Evolutionary conservation across 2,329 filamentous ascomycete species (phyloP).

Genomic region (Colletotrichum tofieldiae): DNA sequence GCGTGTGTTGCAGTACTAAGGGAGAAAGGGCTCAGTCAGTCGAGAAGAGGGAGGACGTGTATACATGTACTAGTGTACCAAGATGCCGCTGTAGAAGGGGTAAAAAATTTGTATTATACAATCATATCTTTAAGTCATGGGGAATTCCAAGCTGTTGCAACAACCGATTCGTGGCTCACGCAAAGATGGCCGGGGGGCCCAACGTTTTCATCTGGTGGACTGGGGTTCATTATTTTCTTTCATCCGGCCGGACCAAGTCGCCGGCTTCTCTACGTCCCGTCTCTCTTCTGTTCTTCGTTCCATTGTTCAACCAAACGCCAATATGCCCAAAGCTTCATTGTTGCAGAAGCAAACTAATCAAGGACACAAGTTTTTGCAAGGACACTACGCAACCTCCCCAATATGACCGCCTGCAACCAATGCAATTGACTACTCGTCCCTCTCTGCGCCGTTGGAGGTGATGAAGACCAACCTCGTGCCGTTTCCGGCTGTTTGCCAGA

Average conservation of each 20-base stretch:
- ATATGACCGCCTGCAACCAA: not conserved
- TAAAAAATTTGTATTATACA: conserved; percentile 37
- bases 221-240: conserved; percentile 20
- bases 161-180: not conserved
- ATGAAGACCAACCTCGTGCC: conserved; percentile 82
- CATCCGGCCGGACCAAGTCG: not conserved
- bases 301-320: conserved; percentile 19
- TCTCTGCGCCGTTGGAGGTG: conserved; percentile 52
- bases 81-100: conserved; percentile 26
- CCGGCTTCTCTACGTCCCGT: conserved; percentile 3
- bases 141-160: conserved; percentile 2
- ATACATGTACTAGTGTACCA: conserved; percentile 36
- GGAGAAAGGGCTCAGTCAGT: not conserved
- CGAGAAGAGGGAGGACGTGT: conserved; percentile 7
- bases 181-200: not conserved
- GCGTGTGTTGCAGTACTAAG: conserved; percentile 52
- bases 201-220: not conserved
- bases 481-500: conserved; percentile 84
- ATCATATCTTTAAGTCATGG: conserved; percentile 25
- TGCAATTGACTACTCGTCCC: conserved; percentile 26
- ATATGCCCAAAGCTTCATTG: conserved; percentile 8
- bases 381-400: conserved; percentile 21
- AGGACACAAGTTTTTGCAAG: conserved; percentile 4
- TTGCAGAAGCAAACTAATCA: conserved; percentile 18
- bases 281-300: conserved; percentile 8